Evolutionary conservation across 108 stramenopile genomes (phyloP).

Genomic region (Cyclotella atomus): DNA sequence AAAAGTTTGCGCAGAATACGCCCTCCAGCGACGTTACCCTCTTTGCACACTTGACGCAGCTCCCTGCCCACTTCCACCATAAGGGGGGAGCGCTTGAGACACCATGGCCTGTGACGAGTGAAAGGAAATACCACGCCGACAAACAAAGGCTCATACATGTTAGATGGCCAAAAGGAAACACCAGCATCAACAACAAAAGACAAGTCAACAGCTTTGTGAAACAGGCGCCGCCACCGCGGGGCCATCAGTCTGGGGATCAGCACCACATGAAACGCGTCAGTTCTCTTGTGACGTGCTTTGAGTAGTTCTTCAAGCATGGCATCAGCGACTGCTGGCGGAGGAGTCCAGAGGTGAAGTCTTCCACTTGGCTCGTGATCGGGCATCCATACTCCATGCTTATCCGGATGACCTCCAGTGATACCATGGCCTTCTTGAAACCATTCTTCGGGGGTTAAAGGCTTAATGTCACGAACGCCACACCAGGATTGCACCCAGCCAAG

Average conservation of each 20-base stretch:
- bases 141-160: conserved; percentile 39
- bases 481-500: conserved; percentile 15
- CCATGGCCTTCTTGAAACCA: conserved; percentile 38
- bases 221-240: conserved; percentile 25
- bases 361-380: neutral
- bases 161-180: conserved; percentile 23
- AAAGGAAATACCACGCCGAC: conserved; percentile 40
- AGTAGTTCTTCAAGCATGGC: conserved; percentile 34
- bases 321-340: conserved; percentile 31
- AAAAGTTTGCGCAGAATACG: conserved; percentile 47
- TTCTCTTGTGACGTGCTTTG: conserved; percentile 44
- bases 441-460: neutral
- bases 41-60: conserved; percentile 19
- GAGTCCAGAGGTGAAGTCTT: conserved; percentile 20
- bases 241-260: conserved; percentile 12
- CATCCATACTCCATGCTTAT: conserved; percentile 35
- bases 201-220: conserved; percentile 32
- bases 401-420: conserved; percentile 6
- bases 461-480: neutral
- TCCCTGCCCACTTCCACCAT: conserved; percentile 27
- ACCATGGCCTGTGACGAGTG: conserved; percentile 35
- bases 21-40: conserved; percentile 13
- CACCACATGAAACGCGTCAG: conserved; percentile 29
- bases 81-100: conserved; percentile 9
- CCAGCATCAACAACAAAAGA: conserved; percentile 12